phyloP scores from a whole-genome alignment of 1,139 yeast genomes.

The Hansenula sp. region DNA sequence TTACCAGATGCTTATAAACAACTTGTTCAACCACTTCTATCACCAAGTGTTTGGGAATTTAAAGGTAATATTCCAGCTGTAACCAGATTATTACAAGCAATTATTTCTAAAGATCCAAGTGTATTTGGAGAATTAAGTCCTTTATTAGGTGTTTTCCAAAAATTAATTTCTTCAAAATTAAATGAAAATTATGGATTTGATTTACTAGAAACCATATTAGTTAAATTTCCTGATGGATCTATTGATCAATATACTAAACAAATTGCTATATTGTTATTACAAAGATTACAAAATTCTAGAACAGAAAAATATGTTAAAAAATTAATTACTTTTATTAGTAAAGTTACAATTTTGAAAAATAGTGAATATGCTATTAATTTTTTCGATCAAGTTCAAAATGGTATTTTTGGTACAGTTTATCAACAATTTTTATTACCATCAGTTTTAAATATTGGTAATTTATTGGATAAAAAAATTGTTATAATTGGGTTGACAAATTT shows the following conservation, averaged over 20 bases:
- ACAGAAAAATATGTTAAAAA: constrained; percentile 79
- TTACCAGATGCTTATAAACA: constrained; percentile 65
- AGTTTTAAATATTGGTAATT: constrained; percentile 58
- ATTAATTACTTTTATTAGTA: constrained; percentile 62
- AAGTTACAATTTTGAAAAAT: constrained; percentile 36
- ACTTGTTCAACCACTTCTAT: constrained; percentile 73
- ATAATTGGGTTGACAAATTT: constrained; percentile 71
- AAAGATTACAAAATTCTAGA: constrained; percentile 73
- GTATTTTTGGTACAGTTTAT: constrained; percentile 57
- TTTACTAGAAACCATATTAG: constrained; percentile 63
- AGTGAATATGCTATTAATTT: constrained; percentile 34
- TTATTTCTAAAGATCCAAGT: constrained; percentile 57
- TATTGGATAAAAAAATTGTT: constrained; percentile 71
- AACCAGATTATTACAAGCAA: constrained; percentile 70
- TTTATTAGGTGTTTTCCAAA: constrained; percentile 93
- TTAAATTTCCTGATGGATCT: constrained; percentile 46
- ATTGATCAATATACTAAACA: constrained; percentile 62
- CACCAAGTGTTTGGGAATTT: constrained; percentile 90
- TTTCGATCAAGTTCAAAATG: constrained; percentile 35
- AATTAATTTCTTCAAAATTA: constrained; percentile 76
- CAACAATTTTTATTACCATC: constrained; percentile 64
- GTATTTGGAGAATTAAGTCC: constrained; percentile 61
- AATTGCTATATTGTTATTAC: constrained; percentile 69
- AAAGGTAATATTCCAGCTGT: constrained; percentile 93
- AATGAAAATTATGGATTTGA: constrained; percentile 86